Evolutionary conservation across 192 early-diverging fungal genomes (phyloP).

Genomic region (Phlyctochytrium planicorne): DNA sequence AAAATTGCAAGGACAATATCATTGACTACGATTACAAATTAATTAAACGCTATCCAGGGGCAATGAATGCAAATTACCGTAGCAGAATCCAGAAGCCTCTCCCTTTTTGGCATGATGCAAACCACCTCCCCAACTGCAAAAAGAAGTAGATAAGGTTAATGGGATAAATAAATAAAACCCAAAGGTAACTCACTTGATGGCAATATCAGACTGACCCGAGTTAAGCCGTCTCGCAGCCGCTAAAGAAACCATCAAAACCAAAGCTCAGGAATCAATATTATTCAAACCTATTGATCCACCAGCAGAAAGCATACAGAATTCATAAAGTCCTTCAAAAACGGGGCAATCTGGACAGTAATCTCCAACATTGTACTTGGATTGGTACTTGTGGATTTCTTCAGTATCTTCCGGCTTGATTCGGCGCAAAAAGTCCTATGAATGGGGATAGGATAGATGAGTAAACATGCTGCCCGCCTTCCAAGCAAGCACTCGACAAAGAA

Average conservation of each 20-base stretch:
- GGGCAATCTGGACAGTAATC: conserved; percentile 85
- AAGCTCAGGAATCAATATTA: not conserved
- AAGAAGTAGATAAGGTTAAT: not conserved
- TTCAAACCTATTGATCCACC: conserved; percentile 79
- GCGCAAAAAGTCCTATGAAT: conserved; percentile 73
- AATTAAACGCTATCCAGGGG: not conserved
- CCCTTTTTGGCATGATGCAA: conserved; percentile 87
- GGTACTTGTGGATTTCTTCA: conserved; percentile 46
- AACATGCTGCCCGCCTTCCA: no score
- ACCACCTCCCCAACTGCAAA: conserved; percentile 86
- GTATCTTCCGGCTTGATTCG: conserved; percentile 49
- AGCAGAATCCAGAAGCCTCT: conserved; percentile 96
- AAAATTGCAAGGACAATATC: conserved; percentile 94
- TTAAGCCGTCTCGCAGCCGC: conserved; percentile 86
- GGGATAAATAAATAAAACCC: no score
- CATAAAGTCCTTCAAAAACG: conserved; percentile 95
- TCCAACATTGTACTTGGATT: conserved; percentile 76
- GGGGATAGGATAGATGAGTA: not conserved
- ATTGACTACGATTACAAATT: conserved; percentile 58
- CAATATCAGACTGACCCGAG: conserved; percentile 81
- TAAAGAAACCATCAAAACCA: conserved; percentile 19
- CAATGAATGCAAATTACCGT: conserved; percentile 31
- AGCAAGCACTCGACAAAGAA: not conserved
- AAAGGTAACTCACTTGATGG: conserved; percentile 67
- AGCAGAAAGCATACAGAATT: conserved; percentile 90